These are phyloP conservation scores for Grosmannia clavigera DNA, from an alignment of 2,329 filamentous ascomycete species.

Conservation along the genomic window DNA sequence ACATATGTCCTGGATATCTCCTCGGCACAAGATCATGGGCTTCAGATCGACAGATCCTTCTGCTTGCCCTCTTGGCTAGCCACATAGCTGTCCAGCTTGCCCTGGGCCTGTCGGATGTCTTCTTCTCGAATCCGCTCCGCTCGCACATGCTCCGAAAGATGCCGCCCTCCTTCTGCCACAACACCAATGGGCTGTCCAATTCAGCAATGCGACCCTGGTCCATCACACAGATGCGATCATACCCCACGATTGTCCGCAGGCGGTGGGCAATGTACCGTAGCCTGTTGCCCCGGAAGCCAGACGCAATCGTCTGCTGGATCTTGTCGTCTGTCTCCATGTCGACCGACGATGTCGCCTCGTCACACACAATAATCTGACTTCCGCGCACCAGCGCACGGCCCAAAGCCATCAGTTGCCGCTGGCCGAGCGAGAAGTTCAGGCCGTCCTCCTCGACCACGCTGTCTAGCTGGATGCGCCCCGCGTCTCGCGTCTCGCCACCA, in stretches of 20 bases:
- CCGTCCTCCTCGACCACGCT: slow-evolving; percentile 84
- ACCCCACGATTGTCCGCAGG: slow-evolving; percentile 81
- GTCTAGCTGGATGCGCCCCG: slow-evolving; percentile 63
- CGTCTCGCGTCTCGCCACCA: not conserved
- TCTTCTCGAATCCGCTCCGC: slow-evolving; percentile 59
- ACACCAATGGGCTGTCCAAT: slow-evolving; percentile 59
- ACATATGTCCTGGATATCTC: no score
- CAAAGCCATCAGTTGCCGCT: slow-evolving; percentile 90
- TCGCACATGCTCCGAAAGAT: slow-evolving; percentile 91
- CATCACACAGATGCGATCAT: slow-evolving; percentile 96
- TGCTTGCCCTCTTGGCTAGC: slow-evolving; percentile 5
- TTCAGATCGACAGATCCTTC: not conserved
- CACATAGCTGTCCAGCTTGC: slow-evolving; percentile 12
- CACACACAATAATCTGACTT: slow-evolving; percentile 87
- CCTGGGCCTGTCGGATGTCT: slow-evolving; percentile 34
- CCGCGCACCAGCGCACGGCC: slow-evolving; percentile 80
- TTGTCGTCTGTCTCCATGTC: slow-evolving; percentile 96
- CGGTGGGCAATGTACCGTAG: slow-evolving; percentile 91
- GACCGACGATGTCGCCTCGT: slow-evolving; percentile 86
- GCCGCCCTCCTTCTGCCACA: slow-evolving; percentile 57
- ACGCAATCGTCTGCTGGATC: slow-evolving; percentile 81
- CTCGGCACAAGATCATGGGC: not conserved
- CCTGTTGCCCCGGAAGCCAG: slow-evolving; percentile 73
- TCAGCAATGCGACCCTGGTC: slow-evolving; percentile 79
- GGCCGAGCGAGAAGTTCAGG: slow-evolving; percentile 88